These are phyloP conservation scores for Heliamphora pulchella DNA, from an alignment of 179 eudicot genomes.

Conservation along the genomic window DNA sequence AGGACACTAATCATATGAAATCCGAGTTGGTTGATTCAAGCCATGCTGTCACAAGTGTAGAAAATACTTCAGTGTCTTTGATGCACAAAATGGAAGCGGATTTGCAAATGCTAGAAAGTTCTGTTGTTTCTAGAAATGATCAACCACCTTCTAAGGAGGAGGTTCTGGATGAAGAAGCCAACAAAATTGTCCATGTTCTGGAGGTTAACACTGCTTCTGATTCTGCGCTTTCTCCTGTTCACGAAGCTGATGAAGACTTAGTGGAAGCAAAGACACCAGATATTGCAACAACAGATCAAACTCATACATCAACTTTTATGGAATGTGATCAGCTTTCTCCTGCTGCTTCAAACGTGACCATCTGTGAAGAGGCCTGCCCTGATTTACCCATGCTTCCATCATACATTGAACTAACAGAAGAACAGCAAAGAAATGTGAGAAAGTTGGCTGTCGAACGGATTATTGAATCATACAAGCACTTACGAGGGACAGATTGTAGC, in stretches of 20 bases:
- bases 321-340: slow-evolving; percentile 63
- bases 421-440: slow-evolving; percentile 39
- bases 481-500: slow-evolving; percentile 37
- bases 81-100: slow-evolving; percentile 36
- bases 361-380: slow-evolving; percentile 43
- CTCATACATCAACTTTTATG: slow-evolving; percentile 28
- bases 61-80: slow-evolving; percentile 26
- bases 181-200: slow-evolving; percentile 27
- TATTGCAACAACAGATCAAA: slow-evolving; percentile 30
- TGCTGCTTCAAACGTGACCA: slow-evolving; percentile 32
- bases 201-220: slow-evolving; percentile 35
- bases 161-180: slow-evolving; percentile 30
- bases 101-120: slow-evolving; percentile 17
- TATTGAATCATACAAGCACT: slow-evolving; percentile 45
- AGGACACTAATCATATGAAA: slow-evolving; percentile 35
- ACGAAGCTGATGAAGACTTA: slow-evolving; percentile 33
- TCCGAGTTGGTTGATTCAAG: slow-evolving; percentile 36
- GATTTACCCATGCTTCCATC: slow-evolving; percentile 63
- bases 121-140: slow-evolving; percentile 23
- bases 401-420: slow-evolving; percentile 57
- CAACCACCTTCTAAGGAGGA: slow-evolving; percentile 39
- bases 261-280: slow-evolving; percentile 28
- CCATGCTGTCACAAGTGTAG: slow-evolving; percentile 30
- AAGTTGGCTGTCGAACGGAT: slow-evolving; percentile 60
- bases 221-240: slow-evolving; percentile 28